Evolutionary conservation across 768 basidiomycete genomes (phyloP).

Genomic region (Rhodotorula paludigena): DNA sequence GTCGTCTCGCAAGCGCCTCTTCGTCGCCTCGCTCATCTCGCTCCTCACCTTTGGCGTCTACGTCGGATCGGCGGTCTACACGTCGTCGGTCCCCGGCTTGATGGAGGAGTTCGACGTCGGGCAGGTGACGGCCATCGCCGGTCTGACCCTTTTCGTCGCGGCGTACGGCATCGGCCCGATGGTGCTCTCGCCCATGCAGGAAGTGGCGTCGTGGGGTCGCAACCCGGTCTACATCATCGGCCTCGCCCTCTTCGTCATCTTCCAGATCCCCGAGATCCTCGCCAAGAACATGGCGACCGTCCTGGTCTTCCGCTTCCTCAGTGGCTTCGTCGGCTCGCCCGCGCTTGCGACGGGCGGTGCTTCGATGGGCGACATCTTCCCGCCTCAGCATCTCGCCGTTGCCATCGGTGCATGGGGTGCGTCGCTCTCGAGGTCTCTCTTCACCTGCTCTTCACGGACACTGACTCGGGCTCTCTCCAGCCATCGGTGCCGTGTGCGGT

Average conservation of each 20-base stretch:
- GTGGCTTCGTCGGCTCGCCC: slow-evolving; percentile 48
- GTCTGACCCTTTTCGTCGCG: slow-evolving; percentile 47
- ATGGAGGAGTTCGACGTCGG: slow-evolving; percentile 34
- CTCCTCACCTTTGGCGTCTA: slow-evolving; percentile 35
- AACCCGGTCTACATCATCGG: slow-evolving; percentile 48
- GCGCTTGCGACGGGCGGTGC: slow-evolving; percentile 40
- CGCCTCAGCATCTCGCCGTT: slow-evolving; percentile 9
- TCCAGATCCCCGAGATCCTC: slow-evolving; percentile 45
- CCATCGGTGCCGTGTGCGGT: slow-evolving; percentile 4
- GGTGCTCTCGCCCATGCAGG: slow-evolving; percentile 43
- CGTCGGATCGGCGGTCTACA: slow-evolving; percentile 19
- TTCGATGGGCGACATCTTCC: slow-evolving; percentile 36
- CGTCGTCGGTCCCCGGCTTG: slow-evolving; percentile 24
- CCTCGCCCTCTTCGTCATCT: slow-evolving; percentile 45
- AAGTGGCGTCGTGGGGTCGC: slow-evolving; percentile 47
- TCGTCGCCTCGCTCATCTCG: slow-evolving; percentile 32
- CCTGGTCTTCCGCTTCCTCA: slow-evolving; percentile 46
- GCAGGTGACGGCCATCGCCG: slow-evolving; percentile 41
- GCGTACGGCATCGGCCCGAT: slow-evolving; percentile 48
- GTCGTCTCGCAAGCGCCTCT: slow-evolving; percentile 22
- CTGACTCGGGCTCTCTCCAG: neutral
- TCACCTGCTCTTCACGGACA: slow-evolving; percentile 41
- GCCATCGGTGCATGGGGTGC: slow-evolving; percentile 30
- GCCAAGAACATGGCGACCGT: slow-evolving; percentile 37
- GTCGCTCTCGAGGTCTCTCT: slow-evolving; percentile 12